Conservation (phyloP, 257 asterid species). For the Salvia hispanica region DNA sequence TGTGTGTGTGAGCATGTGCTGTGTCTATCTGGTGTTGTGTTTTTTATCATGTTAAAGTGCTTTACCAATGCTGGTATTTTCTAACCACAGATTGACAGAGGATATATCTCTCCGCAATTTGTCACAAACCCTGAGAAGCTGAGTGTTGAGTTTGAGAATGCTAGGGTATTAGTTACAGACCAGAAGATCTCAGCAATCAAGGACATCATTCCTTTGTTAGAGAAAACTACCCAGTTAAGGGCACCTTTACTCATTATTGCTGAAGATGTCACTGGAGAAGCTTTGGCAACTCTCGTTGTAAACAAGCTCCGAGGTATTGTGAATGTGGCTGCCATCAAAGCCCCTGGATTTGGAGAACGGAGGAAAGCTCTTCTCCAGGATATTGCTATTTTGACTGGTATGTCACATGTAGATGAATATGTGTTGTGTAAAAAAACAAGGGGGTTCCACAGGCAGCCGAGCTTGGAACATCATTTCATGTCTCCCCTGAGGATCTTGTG, state of each 20-base stretch:
- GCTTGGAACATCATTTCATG: too few species aligned
- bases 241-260: slow-evolving; percentile 88
- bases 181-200: slow-evolving; percentile 88
- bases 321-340: slow-evolving; percentile 96
- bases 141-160: slow-evolving; percentile 78
- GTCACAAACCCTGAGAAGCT: slow-evolving; percentile 87
- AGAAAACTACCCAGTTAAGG: slow-evolving; percentile 77
- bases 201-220: slow-evolving; percentile 85
- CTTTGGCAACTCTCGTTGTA: slow-evolving; percentile 95
- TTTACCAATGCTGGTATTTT: background rate
- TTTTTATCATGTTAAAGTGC: background rate
- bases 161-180: slow-evolving; percentile 78
- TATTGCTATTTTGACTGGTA: slow-evolving; percentile 91
- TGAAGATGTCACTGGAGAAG: slow-evolving; percentile 94
- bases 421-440: too few species aligned
- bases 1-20: background rate
- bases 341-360: slow-evolving; percentile 94
- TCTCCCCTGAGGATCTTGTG: too few species aligned
- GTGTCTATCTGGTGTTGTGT: background rate
- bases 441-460: too few species aligned
- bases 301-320: slow-evolving; percentile 89
- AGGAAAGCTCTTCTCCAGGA: slow-evolving; percentile 96
- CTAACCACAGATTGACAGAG: slow-evolving; percentile 74
- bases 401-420: too few species aligned
- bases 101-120: slow-evolving; percentile 91